A percentile compares a stretch with the other conserved stretches of the same genome.
Conservation (phyloP, 73 alveolate genomes). For the Paramecium biaurelia region DNA sequence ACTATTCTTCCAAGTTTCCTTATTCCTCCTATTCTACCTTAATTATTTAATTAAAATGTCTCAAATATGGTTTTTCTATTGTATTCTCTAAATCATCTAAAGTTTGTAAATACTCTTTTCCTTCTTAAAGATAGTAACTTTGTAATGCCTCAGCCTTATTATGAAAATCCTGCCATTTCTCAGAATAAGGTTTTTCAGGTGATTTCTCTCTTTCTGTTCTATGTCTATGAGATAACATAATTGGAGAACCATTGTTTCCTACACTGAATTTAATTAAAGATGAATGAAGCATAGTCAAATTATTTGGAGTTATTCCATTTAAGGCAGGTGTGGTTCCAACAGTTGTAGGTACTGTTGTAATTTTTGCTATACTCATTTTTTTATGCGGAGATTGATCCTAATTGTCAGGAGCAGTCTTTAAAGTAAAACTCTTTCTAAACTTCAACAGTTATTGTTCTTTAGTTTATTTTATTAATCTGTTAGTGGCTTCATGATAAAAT, state of each 20-base stretch:
- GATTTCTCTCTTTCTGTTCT: background rate
- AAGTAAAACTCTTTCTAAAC: background rate
- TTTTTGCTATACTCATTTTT: background rate
- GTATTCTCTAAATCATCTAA: background rate
- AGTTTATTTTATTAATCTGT: background rate
- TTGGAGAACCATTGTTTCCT: background rate
- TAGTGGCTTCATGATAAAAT: background rate
- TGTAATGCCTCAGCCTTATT: background rate
- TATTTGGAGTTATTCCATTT: background rate
- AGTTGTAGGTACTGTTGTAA: background rate
- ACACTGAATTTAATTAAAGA: background rate
- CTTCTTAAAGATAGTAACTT: background rate
- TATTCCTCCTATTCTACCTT: background rate
- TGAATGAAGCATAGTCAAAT: background rate
- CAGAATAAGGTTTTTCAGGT: background rate
- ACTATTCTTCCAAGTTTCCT: background rate
- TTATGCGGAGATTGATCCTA: background rate
- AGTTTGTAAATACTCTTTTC: background rate
- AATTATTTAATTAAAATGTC: constrained; percentile 4
- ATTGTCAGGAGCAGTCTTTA: background rate
- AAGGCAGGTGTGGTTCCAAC: background rate
- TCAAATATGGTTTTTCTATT: background rate
- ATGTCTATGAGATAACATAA: background rate
- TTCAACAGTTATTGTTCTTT: background rate
- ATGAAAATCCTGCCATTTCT: background rate